Evolutionary conservation across 208 protist species (phyloP), one percentile per base, ranked within the genome.

Genomic region (Trypanosoma theileri): DNA sequence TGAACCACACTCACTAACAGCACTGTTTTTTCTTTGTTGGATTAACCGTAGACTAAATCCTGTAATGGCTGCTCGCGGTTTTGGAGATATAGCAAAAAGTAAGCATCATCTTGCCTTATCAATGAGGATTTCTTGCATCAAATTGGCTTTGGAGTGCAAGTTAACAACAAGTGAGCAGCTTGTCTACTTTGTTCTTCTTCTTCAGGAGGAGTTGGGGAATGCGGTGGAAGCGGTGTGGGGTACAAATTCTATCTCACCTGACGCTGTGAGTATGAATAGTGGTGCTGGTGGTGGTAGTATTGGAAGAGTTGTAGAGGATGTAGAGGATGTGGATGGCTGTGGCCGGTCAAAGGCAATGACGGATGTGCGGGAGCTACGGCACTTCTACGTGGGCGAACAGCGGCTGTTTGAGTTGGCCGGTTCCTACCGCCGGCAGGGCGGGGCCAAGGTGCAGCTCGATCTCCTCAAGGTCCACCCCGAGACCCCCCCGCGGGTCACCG

Each of bases 391-490:
- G 24, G 73, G 63, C 19, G 87, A 90, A 66, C 67, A 76, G 24
- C 69, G 74, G 40, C 77, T 95, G 19, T 89, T 92, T 71, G 79
- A 86, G 52, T 48, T 89, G 21, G 85, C 83, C n/a, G 81, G 80
- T 0, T 63, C 77, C 13, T 92, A 91, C 75, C 76, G 72, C 22
- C 72, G 58, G 24, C 63, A 91, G 4, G 90, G 90, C 57, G 90
- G 90, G 31, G 84, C 81, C 46, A 89, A 78, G 61, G 73, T 93
- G 7, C 81, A 95, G 82, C 68, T 95, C n/a, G 87, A 95, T 60
- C 58, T 95, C 17, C 69, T 95, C 24, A 89, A 90, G 73, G 84
- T 91, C 7, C 78, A 92, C 71, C 55, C 78, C 1, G 82, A 88
- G 56, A 66, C 82, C 0, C 70, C 80, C 0, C 76, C 81, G 61